Base-by-base conservation (phyloP, 352 stramenopile genomes). In the Globisporangium iwayamae region DNA sequence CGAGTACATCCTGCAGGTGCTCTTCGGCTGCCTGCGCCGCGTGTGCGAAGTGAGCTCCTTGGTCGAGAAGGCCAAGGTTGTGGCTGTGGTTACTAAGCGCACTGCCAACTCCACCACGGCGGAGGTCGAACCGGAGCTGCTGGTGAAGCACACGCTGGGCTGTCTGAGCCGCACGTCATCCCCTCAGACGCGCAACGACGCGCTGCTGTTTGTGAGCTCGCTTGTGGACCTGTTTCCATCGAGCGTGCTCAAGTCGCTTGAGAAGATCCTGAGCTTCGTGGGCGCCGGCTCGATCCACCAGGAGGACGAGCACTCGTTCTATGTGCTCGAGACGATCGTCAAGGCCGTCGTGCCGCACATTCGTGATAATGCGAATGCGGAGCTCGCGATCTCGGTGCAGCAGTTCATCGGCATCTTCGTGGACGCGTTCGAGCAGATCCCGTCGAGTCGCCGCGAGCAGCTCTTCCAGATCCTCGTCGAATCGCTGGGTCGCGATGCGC, bases 321-420 rank as follows among this genome's bases (percentile, higher is more conserved):
- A 93, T 47, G 85, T 96, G 39, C 71, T 96, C n/a, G 82, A 94
- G 58, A 91, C 85, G 7, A 94, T 96, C 43, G 79, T 94, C 54
- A 83, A 87, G 67, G 71, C 83, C 6, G 84, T 91, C 13, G 85
- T 93, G 48, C 85, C 85, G 1, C 83, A 96, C 67, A 86, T 96
- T n/a, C 46, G 89, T 7, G 63, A 65, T 4, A 46, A 16, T 8
- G 48, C 56, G 0, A 67, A 38, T 7, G 25, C 25, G 10, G 34
- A 30, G n/a, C 36, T 60, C 32, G 50, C 63, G 14, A 85, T 96
- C 52, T 83, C 83, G 10, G 69, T 74, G 18, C 82, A 93, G 71
- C 77, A 89, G 54, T 93, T 94, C 45, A 80, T 96, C 47, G 65
- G 70, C 25, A 70, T 93, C 8, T 93, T 96, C 60, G 87, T 94